A percentile compares a stretch with the other conserved stretches of the same genome.
Conservation (phyloP, 768 basidiomycete species). For the Heimioporus sp. region DNA sequence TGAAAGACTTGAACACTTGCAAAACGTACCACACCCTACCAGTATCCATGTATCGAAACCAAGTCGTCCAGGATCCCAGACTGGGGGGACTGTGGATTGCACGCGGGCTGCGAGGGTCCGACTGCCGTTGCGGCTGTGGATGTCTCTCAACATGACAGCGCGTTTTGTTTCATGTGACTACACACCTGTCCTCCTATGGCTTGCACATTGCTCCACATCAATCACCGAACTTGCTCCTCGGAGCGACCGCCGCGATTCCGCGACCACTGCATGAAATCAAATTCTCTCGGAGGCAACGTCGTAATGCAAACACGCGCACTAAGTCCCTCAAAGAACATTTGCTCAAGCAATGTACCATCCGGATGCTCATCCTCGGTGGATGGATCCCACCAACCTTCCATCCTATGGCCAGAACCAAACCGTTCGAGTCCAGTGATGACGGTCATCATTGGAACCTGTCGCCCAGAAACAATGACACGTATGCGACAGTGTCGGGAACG, state of each 20-base stretch:
- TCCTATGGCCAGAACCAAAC: slow-evolving; percentile 12
- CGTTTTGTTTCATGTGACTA: no score
- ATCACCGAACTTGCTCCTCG: slow-evolving; percentile 7
- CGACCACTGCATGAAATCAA: slow-evolving; percentile 9
- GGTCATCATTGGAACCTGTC: slow-evolving; percentile 18
- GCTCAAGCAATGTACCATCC: slow-evolving; percentile 32
- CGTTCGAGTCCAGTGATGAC: slow-evolving; percentile 28
- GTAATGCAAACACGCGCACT: slow-evolving; percentile 40
- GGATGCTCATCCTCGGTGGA: slow-evolving; percentile 1
- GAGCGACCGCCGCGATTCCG: slow-evolving; percentile 19
- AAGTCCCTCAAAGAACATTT: slow-evolving; percentile 19
- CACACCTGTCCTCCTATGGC: slow-evolving; percentile 13
- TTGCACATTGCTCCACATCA: slow-evolving; percentile 15
- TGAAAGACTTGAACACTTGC: no score
- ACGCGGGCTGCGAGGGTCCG: no score
- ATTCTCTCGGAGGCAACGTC: slow-evolving; percentile 20
- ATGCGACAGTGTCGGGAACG: slow-evolving; percentile 9
- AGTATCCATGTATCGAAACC: no score
- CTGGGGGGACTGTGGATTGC: no score
- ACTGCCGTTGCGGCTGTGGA: no score
- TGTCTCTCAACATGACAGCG: no score
- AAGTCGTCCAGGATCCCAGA: no score
- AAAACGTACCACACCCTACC: no score
- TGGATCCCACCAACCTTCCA: slow-evolving; percentile 33
- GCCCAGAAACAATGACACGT: not conserved